A percentile compares a stretch with the other conserved stretches of the same genome.
Conservation (phyloP, 164 flowering plant genomes). For the Annona squamosa region DNA sequence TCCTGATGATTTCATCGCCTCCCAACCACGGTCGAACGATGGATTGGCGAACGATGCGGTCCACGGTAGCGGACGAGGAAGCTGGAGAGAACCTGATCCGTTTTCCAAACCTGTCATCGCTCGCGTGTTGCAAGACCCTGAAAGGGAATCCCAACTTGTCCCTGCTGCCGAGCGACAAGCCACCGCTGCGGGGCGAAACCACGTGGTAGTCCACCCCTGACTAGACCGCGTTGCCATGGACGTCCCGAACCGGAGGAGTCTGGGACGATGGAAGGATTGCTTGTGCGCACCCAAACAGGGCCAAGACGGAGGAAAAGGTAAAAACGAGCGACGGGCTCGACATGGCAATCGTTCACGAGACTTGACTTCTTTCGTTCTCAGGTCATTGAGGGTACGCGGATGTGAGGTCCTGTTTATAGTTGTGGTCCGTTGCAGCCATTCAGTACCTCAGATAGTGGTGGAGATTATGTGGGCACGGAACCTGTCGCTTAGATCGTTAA, state of each 20-base stretch:
- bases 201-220: conserved; percentile 21
- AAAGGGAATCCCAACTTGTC: not conserved
- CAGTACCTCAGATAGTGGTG: no score
- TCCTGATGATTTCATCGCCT: not conserved
- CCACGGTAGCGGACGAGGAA: not conserved
- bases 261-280: not conserved
- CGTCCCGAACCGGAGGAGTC: conserved; percentile 13
- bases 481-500: no score
- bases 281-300: not conserved
- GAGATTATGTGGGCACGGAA: no score
- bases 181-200: conserved; percentile 8
- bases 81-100: not conserved
- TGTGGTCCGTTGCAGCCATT: no score
- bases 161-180: not conserved
- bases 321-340: not conserved
- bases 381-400: not conserved
- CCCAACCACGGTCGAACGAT: not conserved
- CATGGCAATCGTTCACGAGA: not conserved
- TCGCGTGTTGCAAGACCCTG: not conserved
- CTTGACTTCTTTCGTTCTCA: not conserved
- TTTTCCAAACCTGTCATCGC: not conserved
- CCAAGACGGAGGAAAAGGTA: not conserved
- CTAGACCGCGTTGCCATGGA: conserved; percentile 14
- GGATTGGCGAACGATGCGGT: not conserved
- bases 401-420: not conserved